Base-by-base conservation (phyloP, 2,329 filamentous ascomycete species). In the Claviceps maximensis region DNA sequence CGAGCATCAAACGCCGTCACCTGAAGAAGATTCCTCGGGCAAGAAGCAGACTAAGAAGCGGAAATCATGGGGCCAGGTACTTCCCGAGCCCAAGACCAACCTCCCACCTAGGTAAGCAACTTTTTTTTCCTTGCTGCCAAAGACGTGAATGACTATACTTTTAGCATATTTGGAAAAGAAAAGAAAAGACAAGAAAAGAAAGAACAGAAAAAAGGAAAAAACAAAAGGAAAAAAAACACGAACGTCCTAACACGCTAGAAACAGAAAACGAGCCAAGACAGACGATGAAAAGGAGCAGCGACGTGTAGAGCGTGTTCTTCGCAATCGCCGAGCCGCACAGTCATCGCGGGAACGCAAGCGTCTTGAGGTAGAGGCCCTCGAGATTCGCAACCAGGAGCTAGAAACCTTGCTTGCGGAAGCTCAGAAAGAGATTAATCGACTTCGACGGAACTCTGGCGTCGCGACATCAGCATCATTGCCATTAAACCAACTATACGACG, bases 281-380 rank as follows among this genome's bases (percentile, higher is more conserved):
- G 91, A 95, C 63, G 93, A 96, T 64, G 93, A 98, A 71, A 98
- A 98, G 74, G 93, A 97, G 72, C 93, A 98, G 71, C 86, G 93
- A 46, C 87, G 93, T 57, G 94, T 97, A 53, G 93, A 98, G 75
- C 88, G 93, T 57, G 93, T 98, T 59, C 88, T 97, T 62, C 86
- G 93, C 46, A 98, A 98, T 67, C 88, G 93, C 59, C 87, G 90
- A 55, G 93, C 93, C 47, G 93, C 93, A 42, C 93, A 97, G 76
- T 96, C 94, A 55, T 98, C 93, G 4, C 80, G 93, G 50, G 93
- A 98, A 70, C 86, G 90, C 55, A 95, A 96, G 77, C 82, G 90
- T 54, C 77, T 78, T 15, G 83, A 97, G 70, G 89, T 95, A 41
- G 93, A 97, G 71, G 84, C 84, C 46, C 79, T 97, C 33, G 87